A percentile compares a stretch with the other conserved stretches of the same genome.
phyloP scores from a whole-genome alignment of 1,284 basidiomycete genomes.

The Cutaneotrichosporon mucoides region DNA sequence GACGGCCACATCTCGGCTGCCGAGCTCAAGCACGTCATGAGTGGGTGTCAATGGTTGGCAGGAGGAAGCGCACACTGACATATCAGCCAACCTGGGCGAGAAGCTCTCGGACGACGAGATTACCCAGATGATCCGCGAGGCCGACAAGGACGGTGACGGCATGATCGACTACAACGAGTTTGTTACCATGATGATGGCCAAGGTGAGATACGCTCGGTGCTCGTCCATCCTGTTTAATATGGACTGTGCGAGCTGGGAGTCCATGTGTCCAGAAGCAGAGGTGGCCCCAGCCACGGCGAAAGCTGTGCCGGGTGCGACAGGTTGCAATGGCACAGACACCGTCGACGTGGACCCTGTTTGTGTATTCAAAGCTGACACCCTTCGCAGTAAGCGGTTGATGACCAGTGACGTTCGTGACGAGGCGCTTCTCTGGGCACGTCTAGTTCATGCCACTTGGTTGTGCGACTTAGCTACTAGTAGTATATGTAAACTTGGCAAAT shows the following conservation, averaged over 20 bases:
- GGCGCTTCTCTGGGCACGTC: background rate
- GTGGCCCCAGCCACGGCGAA: too few relatives aligned
- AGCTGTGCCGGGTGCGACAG: too few relatives aligned
- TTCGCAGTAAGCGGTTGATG: background rate
- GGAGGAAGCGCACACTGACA: too few relatives aligned
- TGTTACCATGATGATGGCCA: slow-evolving; percentile 54
- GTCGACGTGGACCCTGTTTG: too few relatives aligned
- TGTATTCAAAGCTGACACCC: background rate
- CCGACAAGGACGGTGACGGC: slow-evolving; percentile 73
- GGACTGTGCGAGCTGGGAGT: too few relatives aligned
- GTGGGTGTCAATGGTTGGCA: slow-evolving; percentile 52
- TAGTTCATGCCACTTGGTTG: background rate
- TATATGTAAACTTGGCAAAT: slow-evolving; percentile 5
- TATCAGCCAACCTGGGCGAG: slow-evolving; percentile 63
- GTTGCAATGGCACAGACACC: too few relatives aligned
- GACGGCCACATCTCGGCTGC: slow-evolving; percentile 61
- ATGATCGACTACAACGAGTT: slow-evolving; percentile 54
- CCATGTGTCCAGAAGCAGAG: too few relatives aligned
- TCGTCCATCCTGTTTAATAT: background rate
- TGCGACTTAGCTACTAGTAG: background rate
- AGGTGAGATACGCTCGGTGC: slow-evolving; percentile 13
- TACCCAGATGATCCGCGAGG: slow-evolving; percentile 98
- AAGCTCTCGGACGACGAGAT: slow-evolving; percentile 90
- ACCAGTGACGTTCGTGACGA: background rate
- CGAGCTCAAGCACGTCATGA: slow-evolving; percentile 87